Percentiles rank a stretch among this genome's conserved stretches.
Conservation (phyloP, 495 filamentous ascomycete genomes). For the Podospora didyma region DNA sequence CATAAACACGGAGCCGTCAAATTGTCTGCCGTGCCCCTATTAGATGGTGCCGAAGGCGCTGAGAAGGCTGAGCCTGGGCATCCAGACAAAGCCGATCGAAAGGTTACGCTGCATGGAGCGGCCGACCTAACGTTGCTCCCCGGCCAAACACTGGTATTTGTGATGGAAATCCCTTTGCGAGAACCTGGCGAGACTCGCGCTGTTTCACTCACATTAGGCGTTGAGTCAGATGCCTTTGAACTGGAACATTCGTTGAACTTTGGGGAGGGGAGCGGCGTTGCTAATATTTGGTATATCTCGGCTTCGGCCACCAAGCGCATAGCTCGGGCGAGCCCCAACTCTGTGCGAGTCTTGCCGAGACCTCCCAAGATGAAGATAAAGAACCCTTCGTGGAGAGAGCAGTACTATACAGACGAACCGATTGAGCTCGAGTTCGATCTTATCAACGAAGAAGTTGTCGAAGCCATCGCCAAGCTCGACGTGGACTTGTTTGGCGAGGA, state of each 20-base stretch:
- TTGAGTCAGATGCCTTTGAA: slow-evolving; percentile 64
- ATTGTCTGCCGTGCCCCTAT: slow-evolving; percentile 14
- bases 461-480: slow-evolving; percentile 66
- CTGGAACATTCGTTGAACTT: slow-evolving; percentile 60
- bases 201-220: slow-evolving; percentile 56
- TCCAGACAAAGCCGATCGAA: slow-evolving; percentile 20
- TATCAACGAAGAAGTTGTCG: slow-evolving; percentile 78
- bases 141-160: slow-evolving; percentile 64
- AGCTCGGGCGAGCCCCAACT: slow-evolving; percentile 42
- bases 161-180: slow-evolving; percentile 66
- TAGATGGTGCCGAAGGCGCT: slow-evolving; percentile 1
- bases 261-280: slow-evolving; percentile 40
- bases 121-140: slow-evolving; percentile 67
- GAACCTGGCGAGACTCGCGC: slow-evolving; percentile 76
- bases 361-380: slow-evolving; percentile 86
- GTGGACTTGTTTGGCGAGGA: slow-evolving; percentile 62
- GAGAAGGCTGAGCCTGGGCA: slow-evolving; percentile 26
- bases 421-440: slow-evolving; percentile 65
- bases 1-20: slow-evolving; percentile 10
- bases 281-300: slow-evolving; percentile 54
- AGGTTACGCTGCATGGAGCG: slow-evolving; percentile 41
- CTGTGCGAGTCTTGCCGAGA: slow-evolving; percentile 72
- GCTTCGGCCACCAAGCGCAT: slow-evolving; percentile 37
- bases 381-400: slow-evolving; percentile 53
- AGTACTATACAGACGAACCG: slow-evolving; percentile 81